Conservation (phyloP, 768 basidiomycete genomes). For the Trametopsis cervina region DNA sequence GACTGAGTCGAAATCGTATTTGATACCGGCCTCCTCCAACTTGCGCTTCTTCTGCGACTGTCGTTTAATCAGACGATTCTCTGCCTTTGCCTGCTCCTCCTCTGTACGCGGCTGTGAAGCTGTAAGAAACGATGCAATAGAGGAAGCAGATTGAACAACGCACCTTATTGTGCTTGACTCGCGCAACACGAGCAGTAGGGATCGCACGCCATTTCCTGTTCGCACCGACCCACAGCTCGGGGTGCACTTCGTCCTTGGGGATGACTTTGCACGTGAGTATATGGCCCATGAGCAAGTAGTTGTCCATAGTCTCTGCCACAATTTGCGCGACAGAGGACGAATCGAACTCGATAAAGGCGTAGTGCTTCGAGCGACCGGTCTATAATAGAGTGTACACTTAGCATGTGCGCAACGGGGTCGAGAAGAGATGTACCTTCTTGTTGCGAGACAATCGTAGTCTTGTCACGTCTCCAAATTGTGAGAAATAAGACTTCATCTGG, state of each 20-base stretch:
- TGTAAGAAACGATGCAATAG: not conserved
- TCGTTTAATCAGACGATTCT: slow-evolving; percentile 65
- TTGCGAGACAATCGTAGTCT: slow-evolving; percentile 88
- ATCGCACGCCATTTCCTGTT: slow-evolving; percentile 85
- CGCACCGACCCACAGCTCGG: slow-evolving; percentile 94
- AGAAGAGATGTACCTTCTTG: slow-evolving; percentile 70
- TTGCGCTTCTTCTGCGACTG: slow-evolving; percentile 75
- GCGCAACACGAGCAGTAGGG: slow-evolving; percentile 64
- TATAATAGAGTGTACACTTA: slow-evolving; percentile 30
- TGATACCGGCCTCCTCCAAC: slow-evolving; percentile 74
- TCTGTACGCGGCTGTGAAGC: slow-evolving; percentile 59
- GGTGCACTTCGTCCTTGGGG: slow-evolving; percentile 85
- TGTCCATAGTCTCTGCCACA: slow-evolving; percentile 98
- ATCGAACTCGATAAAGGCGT: slow-evolving; percentile 92
- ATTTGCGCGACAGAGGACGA: slow-evolving; percentile 87
- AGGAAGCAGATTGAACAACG: slow-evolving; percentile 1
- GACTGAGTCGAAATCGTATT: slow-evolving; percentile 76
- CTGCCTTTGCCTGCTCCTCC: slow-evolving; percentile 56
- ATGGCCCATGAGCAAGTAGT: slow-evolving; percentile 93
- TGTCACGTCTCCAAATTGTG: slow-evolving; percentile 89
- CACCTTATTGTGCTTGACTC: slow-evolving; percentile 81
- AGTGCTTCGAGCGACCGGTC: slow-evolving; percentile 96
- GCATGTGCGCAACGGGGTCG: no score
- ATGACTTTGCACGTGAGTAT: slow-evolving; percentile 88
- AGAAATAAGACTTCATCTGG: slow-evolving; percentile 86